Percentiles rank a stretch among this genome's conserved stretches.
phyloP scores from a whole-genome alignment of 2,329 filamentous ascomycete species.

The Penicillium olsonii region DNA sequence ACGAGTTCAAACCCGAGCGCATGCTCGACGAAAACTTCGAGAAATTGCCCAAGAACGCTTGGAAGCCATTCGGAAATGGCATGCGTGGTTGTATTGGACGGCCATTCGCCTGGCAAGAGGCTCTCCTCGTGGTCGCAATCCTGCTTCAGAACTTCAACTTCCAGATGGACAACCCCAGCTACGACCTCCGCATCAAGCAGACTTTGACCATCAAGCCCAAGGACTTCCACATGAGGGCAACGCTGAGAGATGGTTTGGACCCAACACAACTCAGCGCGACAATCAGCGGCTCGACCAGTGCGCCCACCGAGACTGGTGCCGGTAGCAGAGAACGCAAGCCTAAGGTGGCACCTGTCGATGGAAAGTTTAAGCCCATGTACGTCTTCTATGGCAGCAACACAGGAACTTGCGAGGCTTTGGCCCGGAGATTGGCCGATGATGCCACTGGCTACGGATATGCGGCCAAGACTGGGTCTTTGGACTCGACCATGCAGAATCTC shows the following conservation, averaged over 20 bases:
- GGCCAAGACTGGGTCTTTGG: constrained; percentile 59
- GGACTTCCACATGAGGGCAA: constrained; percentile 63
- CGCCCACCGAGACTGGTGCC: constrained; percentile 10
- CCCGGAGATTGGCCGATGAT: constrained; percentile 62
- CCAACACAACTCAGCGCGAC: constrained; percentile 44
- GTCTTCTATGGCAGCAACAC: constrained; percentile 74
- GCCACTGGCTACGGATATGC: constrained; percentile 62
- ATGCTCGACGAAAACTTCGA: constrained; percentile 72
- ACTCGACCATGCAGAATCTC: constrained; percentile 62
- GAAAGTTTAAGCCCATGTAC: constrained; percentile 53
- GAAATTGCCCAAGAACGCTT: constrained; percentile 62
- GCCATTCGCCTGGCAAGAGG: constrained; percentile 74
- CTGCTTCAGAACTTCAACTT: constrained; percentile 73
- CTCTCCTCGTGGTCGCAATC: constrained; percentile 61
- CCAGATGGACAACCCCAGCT: constrained; percentile 58
- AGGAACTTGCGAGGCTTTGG: constrained; percentile 72
- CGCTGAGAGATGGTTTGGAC: constrained; percentile 54
- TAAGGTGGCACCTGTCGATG: constrained; percentile 12
- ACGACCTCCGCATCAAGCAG: constrained; percentile 41
- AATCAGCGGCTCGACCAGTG: constrained; percentile 27
- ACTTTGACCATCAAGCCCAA: constrained; percentile 49
- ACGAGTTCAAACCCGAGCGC: constrained; percentile 68
- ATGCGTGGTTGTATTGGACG: constrained; percentile 70
- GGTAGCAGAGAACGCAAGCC: constrained; percentile 24
- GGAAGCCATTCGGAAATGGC: constrained; percentile 77